Base-by-base conservation (phyloP, 1,139 yeast species). In the Kodamaea anthophila region DNA sequence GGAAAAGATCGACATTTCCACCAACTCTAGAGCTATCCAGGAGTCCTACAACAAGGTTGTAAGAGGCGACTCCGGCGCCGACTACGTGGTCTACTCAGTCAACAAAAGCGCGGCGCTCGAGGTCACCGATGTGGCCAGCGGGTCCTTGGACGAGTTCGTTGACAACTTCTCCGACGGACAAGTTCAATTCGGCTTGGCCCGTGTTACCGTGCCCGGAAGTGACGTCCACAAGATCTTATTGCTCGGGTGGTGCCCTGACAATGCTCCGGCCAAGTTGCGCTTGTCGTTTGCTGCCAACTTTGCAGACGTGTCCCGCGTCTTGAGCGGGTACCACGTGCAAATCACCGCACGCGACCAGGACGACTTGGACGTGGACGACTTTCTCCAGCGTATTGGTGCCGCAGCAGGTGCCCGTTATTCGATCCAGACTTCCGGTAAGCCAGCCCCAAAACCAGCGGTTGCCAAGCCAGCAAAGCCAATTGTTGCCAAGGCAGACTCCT, bases 401-500 rank as follows among this genome's bases (percentile, higher is more conserved):
- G 96, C 98, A 23, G 84, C 97, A 2, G 98, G 98, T 44, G 96
- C 98, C 14, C 77, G 94, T 51, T 91, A 91, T 59, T 80, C 94
- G 4, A 74, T 77, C 33, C 83, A 77, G 52, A 40, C 52, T 16
- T 21, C 36, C 10, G 34, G 42, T 13, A 12, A 33, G 6, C 8
- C 35, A 8, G 25, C 29, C 5, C 30, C 35, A 7, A 26, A 32
- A 20, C 34, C 40, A 4, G 23, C 22, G 8, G 27, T 23, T 4
- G 31, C 50, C 14, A 46, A 43, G 26, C 51, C 55, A 9, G 35
- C 49, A 19, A 47, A 44, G 29, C 55, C 55, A 13, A 31, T 42
- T 6, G 43, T 33, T n/a, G 32, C 56, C 10, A 53, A 46, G 28
- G 58, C 60, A 19, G 44, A 53, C 4, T 48, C 61, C 1, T 59